A percentile compares a stretch with the other conserved stretches of the same genome.
phyloP scores from a whole-genome alignment of 345 rosid species.

The Sonneratia alba region DNA sequence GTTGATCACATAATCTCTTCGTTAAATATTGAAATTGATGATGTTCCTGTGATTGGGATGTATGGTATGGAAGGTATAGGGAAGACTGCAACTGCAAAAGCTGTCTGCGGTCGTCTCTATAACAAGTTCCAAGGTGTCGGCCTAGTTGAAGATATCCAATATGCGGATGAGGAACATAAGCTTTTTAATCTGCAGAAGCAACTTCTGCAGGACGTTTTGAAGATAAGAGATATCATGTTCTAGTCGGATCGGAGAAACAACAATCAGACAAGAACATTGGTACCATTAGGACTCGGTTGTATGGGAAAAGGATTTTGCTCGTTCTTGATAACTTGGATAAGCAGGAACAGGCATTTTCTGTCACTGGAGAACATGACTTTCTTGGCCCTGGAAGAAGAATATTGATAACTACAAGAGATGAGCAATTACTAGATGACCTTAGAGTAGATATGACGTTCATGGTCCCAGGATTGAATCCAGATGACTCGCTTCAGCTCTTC shows the following conservation, averaged over 20 bases:
- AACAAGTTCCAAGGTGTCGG: slow-evolving; percentile 3
- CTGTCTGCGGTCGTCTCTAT: background rate
- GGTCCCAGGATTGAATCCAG: background rate
- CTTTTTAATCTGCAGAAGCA: background rate
- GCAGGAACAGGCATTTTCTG: background rate
- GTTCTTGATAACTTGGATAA: background rate
- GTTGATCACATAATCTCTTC: no score
- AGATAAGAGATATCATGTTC: background rate
- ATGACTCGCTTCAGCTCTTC: background rate
- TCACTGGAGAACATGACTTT: background rate
- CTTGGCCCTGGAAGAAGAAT: background rate
- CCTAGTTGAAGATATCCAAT: background rate
- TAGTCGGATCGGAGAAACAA: background rate
- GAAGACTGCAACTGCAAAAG: background rate
- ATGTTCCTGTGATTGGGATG: background rate
- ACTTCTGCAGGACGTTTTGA: background rate
- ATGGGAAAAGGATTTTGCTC: background rate
- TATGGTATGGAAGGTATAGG: background rate
- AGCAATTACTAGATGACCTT: background rate
- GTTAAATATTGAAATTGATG: background rate
- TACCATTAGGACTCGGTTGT: background rate
- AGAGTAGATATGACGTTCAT: background rate
- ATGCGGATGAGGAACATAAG: background rate
- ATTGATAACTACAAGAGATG: background rate
- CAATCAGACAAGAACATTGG: no score